These are phyloP conservation scores for Spergularia azorica DNA, from an alignment of 179 eudicot species.

Conservation along the genomic window DNA sequence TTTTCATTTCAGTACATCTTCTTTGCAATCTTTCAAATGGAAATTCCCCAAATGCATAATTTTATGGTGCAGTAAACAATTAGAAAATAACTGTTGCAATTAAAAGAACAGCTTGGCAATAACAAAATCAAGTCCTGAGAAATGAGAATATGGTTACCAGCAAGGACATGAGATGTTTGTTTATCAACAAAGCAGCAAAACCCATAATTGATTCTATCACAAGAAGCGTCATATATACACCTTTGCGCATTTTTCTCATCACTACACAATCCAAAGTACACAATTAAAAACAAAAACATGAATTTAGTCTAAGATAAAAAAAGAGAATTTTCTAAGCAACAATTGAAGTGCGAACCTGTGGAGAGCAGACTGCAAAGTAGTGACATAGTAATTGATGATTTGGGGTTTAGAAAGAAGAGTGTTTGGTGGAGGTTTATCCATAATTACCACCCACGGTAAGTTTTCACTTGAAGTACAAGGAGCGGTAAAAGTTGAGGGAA, in stretches of 20 bases:
- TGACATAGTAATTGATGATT: conserved; percentile 59
- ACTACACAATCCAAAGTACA: not conserved
- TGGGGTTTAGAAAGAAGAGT: conserved; percentile 40
- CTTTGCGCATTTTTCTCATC: conserved; percentile 64
- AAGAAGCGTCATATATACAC: conserved; percentile 75
- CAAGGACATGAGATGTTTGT: conserved; percentile 49
- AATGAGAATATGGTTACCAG: conserved; percentile 39
- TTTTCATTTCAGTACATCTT: not conserved
- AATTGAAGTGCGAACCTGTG: conserved; percentile 43
- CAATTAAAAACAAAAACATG: not conserved
- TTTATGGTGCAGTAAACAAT: not conserved
- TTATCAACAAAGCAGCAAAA: conserved; percentile 73
- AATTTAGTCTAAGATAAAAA: not conserved
- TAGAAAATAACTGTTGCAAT: not conserved
- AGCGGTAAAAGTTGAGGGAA: conserved; percentile 26
- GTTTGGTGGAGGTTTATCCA: conserved; percentile 47
- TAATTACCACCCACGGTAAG: conserved; percentile 57
- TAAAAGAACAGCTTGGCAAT: not conserved
- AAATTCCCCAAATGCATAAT: not conserved
- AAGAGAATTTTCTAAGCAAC: no score
- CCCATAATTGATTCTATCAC: conserved; percentile 49
- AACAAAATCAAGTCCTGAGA: not conserved
- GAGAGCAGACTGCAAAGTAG: conserved; percentile 48
- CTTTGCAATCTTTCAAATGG: not conserved
- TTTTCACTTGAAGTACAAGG: conserved; percentile 15